Base-by-base conservation (phyloP, 192 early-diverging fungal species). In the Coemansia sp. region DNA sequence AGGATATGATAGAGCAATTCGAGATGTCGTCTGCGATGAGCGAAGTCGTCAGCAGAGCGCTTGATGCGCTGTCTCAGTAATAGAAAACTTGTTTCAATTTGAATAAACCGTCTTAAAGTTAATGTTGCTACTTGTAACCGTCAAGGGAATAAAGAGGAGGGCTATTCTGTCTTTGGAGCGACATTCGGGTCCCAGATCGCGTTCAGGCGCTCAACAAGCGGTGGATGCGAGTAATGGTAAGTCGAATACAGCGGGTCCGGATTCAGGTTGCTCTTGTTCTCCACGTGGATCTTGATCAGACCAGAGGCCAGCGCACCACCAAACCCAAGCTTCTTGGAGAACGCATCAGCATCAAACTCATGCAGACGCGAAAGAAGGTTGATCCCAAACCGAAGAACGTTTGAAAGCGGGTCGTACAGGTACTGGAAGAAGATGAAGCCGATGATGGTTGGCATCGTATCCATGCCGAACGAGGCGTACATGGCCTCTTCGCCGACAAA, bases 311-410 rank as follows among this genome's bases (percentile, higher is more conserved):
- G 78, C 23, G 86, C 72, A 54, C 82, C 76, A 15, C 86, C 88
- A 63, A 90, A 95, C 0, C 94, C 95, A 9, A 95, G 82, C 52
- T 89, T 87, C 69, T 92, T 88, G 7, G 93, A 94, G 76, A 86
- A 98, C 10, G 85, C 87, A 71, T 98, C 96, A 6, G 95, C 95
- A 74, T 97, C 87, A 70, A 93, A 98, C 81, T 98, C 96, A 69
- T 98, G 86, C 63, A 85, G 79, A 33, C 96, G 85, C 32, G 91
- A 92, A 64, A 93, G 74, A 7, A 91, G 81, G 62, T 97, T 95
- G 65, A 76, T 87, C 22, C 87, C 69, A 71, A 98, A 95, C 5
- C 75, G 69, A 33, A 93, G 76, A 40, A 92, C 59, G 48, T 85
- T 86, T 45, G 93, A 93, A 32, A 94, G 79, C 11, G 96, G 95